Conservation (phyloP, 331 rosid species). For the Pyrus hybrid region DNA sequence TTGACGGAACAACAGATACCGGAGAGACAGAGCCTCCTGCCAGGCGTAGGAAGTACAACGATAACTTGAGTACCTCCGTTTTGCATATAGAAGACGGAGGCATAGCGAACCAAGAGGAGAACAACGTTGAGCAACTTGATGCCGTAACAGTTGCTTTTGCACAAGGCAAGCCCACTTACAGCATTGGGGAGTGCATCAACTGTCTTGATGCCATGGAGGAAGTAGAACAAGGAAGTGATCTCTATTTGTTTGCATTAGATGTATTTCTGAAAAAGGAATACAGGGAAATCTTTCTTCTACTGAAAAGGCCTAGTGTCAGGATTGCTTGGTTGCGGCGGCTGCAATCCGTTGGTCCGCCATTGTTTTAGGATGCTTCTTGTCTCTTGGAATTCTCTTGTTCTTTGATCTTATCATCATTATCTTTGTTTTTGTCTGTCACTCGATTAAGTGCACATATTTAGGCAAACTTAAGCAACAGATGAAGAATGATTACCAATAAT, state of each 20-base stretch:
- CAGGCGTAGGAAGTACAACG: constrained; percentile 7
- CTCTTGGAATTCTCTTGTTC: background rate
- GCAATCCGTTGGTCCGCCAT: constrained; percentile 35
- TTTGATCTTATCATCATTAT: background rate
- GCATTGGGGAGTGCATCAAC: constrained; percentile 64
- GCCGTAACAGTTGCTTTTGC: constrained; percentile 11
- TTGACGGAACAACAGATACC: constrained; percentile 6
- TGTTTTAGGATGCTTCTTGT: constrained; percentile 3
- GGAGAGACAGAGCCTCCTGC: constrained; percentile 23
- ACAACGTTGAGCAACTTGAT: constrained; percentile 16
- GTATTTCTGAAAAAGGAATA: constrained; percentile 65
- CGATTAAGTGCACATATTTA: background rate
- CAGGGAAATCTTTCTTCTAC: constrained; percentile 64
- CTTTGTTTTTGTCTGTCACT: background rate
- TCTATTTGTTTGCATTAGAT: constrained; percentile 64
- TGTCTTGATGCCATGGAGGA: constrained; percentile 59
- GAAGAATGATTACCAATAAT: background rate
- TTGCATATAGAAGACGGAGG: constrained; percentile 16
- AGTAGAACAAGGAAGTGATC: constrained; percentile 59
- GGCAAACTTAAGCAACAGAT: background rate
- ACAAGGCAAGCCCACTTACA: constrained; percentile 30
- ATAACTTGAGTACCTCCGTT: constrained; percentile 2
- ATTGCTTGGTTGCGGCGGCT: constrained; percentile 68
- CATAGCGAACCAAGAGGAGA: constrained; percentile 19
- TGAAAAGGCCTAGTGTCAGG: constrained; percentile 48